phyloP scores from a whole-genome alignment of 306 rosid species.

The Dryas drummondii region DNA sequence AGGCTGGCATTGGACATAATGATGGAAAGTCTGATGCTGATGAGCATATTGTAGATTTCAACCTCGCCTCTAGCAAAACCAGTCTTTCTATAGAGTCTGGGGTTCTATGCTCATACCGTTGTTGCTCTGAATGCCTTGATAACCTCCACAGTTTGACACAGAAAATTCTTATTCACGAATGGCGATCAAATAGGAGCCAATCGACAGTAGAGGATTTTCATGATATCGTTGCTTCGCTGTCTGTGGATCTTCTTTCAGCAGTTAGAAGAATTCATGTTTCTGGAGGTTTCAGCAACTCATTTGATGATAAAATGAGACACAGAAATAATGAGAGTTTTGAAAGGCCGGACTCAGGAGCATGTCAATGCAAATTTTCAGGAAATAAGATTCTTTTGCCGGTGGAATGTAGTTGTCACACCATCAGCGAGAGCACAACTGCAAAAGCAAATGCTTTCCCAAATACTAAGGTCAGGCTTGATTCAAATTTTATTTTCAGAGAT shows the following conservation, averaged over 20 bases:
- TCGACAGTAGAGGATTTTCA: constrained; percentile 75
- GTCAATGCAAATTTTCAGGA: constrained; percentile 33
- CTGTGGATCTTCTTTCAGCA: constrained; percentile 69
- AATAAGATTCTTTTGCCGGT: constrained; percentile 29
- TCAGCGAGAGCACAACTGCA: constrained; percentile 27
- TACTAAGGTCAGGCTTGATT: constrained; percentile 36
- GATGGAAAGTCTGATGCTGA: constrained; percentile 28
- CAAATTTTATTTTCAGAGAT: constrained; percentile 69
- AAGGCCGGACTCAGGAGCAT: constrained; percentile 26
- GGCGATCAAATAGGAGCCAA: constrained; percentile 32
- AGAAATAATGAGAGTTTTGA: constrained; percentile 26
- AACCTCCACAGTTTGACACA: constrained; percentile 41
- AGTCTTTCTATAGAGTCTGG: constrained; percentile 35
- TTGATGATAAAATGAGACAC: constrained; percentile 24
- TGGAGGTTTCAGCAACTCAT: constrained; percentile 31
- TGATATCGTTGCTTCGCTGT: constrained; percentile 62
- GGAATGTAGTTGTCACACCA: constrained; percentile 72
- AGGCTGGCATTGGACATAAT: constrained; percentile 26
- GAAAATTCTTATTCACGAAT: constrained; percentile 42
- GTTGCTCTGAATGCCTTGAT: constrained; percentile 66
- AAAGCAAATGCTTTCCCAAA: constrained; percentile 19
- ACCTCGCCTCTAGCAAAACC: constrained; percentile 32
- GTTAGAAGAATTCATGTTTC: constrained; percentile 44
- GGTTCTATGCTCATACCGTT: constrained; percentile 57
- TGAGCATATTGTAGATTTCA: constrained; percentile 25